Evolutionary conservation across 1,284 basidiomycete genomes (phyloP).

Genomic region (Microbotryum silenes-acaulis): DNA sequence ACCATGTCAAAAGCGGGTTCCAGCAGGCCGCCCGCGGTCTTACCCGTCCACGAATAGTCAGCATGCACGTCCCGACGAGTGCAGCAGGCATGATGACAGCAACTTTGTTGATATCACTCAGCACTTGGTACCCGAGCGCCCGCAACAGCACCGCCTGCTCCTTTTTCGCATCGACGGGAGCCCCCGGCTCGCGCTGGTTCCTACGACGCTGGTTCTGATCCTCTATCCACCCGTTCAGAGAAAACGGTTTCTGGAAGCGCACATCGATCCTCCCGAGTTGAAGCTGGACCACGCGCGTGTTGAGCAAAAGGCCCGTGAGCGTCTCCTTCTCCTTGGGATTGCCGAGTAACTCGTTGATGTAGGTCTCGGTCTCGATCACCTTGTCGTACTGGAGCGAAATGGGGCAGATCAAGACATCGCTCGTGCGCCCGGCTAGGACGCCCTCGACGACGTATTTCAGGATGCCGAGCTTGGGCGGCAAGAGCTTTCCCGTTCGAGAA

Average conservation of each 20-base stretch:
- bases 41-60: constrained; percentile 39
- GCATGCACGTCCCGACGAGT: constrained; percentile 40
- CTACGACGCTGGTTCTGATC: constrained; percentile 35
- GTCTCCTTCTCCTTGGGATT: constrained; percentile 44
- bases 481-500: constrained; percentile 41
- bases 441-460: constrained; percentile 42
- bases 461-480: constrained; percentile 42
- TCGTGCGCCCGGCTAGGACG: constrained; percentile 33
- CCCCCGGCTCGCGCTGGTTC: neutral
- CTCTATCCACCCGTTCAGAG: constrained; percentile 38
- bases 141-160: constrained; percentile 37
- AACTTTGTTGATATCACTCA: constrained; percentile 41
- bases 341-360: constrained; percentile 41
- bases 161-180: constrained; percentile 11
- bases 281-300: constrained; percentile 37
- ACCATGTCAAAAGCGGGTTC: neutral
- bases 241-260: constrained; percentile 42
- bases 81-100: constrained; percentile 43
- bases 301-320: constrained; percentile 39
- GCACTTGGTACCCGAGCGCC: constrained; percentile 40
- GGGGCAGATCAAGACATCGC: constrained; percentile 41
- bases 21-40: neutral
- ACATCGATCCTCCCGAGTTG: constrained; percentile 42
- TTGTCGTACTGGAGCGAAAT: constrained; percentile 43
- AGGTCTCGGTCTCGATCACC: constrained; percentile 42